phyloP scores from a whole-genome alignment of 2,329 filamentous ascomycete genomes.

The Colletotrichum gloeosporioides region DNA sequence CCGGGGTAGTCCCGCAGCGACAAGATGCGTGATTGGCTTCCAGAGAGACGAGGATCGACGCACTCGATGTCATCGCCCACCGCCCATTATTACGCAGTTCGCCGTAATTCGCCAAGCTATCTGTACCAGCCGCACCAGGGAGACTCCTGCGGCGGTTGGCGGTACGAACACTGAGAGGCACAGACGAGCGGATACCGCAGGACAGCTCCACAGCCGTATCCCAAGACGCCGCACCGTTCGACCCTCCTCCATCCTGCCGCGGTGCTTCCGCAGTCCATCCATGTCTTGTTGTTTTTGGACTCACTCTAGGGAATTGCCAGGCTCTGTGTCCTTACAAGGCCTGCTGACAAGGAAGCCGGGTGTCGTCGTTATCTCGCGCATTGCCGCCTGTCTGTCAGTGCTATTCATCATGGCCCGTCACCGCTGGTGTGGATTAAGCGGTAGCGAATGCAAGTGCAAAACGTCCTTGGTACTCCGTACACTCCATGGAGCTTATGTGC shows the following conservation, averaged over 20 bases:
- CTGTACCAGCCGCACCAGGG: not conserved
- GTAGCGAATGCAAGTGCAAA: not conserved
- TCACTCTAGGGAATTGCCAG: not conserved
- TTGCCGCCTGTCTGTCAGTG: not conserved
- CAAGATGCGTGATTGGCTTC: conserved; percentile 4
- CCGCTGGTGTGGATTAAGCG: not conserved
- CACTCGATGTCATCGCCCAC: conserved; percentile 20
- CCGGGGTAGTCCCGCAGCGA: conserved; percentile 9
- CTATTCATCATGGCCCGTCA: not conserved
- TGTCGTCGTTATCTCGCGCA: not conserved
- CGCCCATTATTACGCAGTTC: not conserved
- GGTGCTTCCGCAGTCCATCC: not conserved
- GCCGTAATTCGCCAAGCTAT: not conserved
- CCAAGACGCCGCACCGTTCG: not conserved
- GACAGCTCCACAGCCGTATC: not conserved
- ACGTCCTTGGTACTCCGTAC: not conserved
- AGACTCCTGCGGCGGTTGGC: not conserved
- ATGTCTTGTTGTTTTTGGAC: not conserved
- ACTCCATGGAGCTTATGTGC: not conserved
- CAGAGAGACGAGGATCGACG: conserved; percentile 3
- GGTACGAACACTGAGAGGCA: not conserved
- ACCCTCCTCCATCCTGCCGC: not conserved
- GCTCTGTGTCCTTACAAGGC: not conserved
- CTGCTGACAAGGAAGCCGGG: not conserved
- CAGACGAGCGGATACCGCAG: not conserved